phyloP scores from a whole-genome alignment of 176 grass and related monocot genomes.

The Typha latifolia region DNA sequence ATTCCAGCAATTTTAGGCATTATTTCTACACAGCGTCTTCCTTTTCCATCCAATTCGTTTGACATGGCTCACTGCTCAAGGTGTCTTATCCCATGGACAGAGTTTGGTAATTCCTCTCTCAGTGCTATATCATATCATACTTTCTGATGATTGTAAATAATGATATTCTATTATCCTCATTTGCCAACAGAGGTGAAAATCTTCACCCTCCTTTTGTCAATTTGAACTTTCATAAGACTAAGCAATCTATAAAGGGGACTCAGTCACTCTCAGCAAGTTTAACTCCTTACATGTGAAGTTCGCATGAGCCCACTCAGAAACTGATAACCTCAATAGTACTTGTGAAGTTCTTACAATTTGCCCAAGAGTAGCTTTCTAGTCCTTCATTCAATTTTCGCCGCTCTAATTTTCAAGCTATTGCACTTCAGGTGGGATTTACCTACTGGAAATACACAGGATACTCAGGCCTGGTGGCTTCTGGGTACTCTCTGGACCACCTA shows the following conservation, averaged over 20 bases:
- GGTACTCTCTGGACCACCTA: conserved; percentile 83
- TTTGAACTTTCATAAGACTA: too few relatives aligned
- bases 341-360: neutral
- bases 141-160: neutral
- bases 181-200: too few relatives aligned
- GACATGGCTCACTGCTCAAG: conserved; percentile 91
- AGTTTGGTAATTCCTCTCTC: conserved; percentile 30
- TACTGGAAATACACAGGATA: conserved; percentile 75
- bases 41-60: conserved; percentile 60
- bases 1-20: conserved; percentile 85
- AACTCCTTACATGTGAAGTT: too few relatives aligned
- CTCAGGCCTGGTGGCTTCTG: conserved; percentile 82
- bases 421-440: conserved; percentile 62
- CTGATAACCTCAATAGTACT: too few relatives aligned
- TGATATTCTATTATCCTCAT: too few relatives aligned
- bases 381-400: neutral
- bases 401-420: neutral
- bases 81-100: conserved; percentile 73
- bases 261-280: too few relatives aligned
- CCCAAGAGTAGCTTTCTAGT: neutral
- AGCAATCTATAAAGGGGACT: too few relatives aligned
- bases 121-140: neutral
- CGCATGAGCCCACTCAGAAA: too few relatives aligned
- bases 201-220: too few relatives aligned
- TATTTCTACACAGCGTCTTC: conserved; percentile 58